phyloP scores from a whole-genome alignment of 495 filamentous ascomycete species.

The Penicillium daleae region DNA sequence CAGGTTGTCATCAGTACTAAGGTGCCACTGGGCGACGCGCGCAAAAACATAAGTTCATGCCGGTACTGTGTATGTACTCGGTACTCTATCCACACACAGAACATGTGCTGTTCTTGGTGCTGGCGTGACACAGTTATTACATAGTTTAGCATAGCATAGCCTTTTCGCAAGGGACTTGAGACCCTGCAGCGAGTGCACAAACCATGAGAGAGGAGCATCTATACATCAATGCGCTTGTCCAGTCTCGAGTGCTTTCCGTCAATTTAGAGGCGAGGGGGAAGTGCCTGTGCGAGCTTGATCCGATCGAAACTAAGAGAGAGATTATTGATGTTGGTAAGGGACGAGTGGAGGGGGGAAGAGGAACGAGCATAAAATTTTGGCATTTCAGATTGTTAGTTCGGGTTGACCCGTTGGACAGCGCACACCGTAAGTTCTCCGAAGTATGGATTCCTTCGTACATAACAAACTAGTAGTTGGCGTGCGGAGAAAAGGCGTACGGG shows the following conservation, averaged over 20 bases:
- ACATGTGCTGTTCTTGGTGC: not conserved
- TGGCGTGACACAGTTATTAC: slow-evolving; percentile 3
- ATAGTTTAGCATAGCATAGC: slow-evolving; percentile 6
- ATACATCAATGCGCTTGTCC: slow-evolving; percentile 12
- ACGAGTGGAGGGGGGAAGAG: not conserved
- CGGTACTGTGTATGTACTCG: not conserved
- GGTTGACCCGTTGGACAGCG: slow-evolving; percentile 14
- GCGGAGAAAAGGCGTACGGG: slow-evolving; percentile 7
- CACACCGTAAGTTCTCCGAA: slow-evolving; percentile 31
- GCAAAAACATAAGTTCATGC: not conserved
- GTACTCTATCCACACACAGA: not conserved
- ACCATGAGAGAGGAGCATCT: slow-evolving; percentile 4
- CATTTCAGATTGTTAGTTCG: not conserved
- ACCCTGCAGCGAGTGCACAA: slow-evolving; percentile 26
- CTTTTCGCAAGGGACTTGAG: slow-evolving; percentile 21
- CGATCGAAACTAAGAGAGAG: not conserved
- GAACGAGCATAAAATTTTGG: not conserved
- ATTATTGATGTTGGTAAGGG: not conserved
- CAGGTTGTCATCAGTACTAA: not conserved
- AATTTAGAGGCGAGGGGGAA: not conserved
- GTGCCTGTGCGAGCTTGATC: slow-evolving; percentile 25
- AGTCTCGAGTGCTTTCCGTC: not conserved
- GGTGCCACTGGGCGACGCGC: not conserved
- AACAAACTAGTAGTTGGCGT: not conserved
- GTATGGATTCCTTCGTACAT: slow-evolving; percentile 4